Percentiles rank a stretch among this genome's conserved stretches.
Evolutionary conservation across 805 yeast species (phyloP).

Genomic region (Candida tammaniensis): DNA sequence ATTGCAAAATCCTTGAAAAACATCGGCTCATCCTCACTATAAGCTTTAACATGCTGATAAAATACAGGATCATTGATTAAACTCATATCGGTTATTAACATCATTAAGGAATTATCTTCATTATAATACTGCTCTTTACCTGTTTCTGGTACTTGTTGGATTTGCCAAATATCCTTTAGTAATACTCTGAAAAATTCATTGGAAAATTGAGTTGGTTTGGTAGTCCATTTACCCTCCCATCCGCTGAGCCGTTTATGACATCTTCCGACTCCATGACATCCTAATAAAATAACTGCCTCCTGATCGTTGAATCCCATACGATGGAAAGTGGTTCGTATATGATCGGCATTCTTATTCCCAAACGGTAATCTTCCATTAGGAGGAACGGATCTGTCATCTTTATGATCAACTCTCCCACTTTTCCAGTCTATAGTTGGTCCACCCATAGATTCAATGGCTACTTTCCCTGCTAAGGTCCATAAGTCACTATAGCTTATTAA

Average conservation of each 20-base stretch:
- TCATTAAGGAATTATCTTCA: slow-evolving; percentile 71
- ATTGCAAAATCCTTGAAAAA: slow-evolving; percentile 64
- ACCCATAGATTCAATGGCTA: slow-evolving; percentile 58
- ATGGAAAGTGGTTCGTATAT: slow-evolving; percentile 43
- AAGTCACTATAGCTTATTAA: slow-evolving; percentile 64
- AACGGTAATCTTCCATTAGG: slow-evolving; percentile 52
- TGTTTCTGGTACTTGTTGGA: slow-evolving; percentile 46
- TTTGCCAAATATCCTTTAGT: slow-evolving; percentile 46
- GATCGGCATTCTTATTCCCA: slow-evolving; percentile 43
- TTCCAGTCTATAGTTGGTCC: slow-evolving; percentile 65
- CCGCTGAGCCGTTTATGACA: slow-evolving; percentile 74
- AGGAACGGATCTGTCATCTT: slow-evolving; percentile 31
- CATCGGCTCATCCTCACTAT: slow-evolving; percentile 60
- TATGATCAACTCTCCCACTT: slow-evolving; percentile 45
- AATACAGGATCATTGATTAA: slow-evolving; percentile 60
- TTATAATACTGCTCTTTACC: slow-evolving; percentile 54
- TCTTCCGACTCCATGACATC: slow-evolving; percentile 75
- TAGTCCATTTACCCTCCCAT: slow-evolving; percentile 90
- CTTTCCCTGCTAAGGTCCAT: slow-evolving; percentile 71
- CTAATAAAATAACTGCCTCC: slow-evolving; percentile 70
- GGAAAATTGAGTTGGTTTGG: slow-evolving; percentile 67
- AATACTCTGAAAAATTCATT: slow-evolving; percentile 60
- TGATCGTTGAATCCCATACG: slow-evolving; percentile 62
- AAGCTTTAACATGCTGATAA: slow-evolving; percentile 58
- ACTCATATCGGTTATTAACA: slow-evolving; percentile 81